These are phyloP conservation scores for Cyberlindnera xylosilytica DNA, from an alignment of 805 yeast genomes.

Conservation along the genomic window DNA sequence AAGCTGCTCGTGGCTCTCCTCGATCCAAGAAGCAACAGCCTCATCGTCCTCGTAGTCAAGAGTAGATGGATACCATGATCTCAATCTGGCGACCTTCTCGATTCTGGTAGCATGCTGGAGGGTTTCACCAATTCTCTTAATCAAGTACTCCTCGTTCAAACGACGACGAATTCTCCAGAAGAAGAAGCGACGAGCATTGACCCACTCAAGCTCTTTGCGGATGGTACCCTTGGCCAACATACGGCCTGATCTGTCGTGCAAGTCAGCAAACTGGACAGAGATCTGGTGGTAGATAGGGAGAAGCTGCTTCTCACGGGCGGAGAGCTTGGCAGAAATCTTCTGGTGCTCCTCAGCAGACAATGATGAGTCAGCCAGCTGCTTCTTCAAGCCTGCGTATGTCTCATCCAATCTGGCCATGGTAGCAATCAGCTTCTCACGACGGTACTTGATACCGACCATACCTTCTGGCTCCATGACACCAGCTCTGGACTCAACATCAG, in stretches of 20 bases:
- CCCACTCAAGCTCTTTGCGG: constrained; percentile 82
- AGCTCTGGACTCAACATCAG: constrained; percentile 91
- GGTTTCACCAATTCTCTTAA: constrained; percentile 67
- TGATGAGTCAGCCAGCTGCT: constrained; percentile 49
- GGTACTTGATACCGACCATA: constrained; percentile 97
- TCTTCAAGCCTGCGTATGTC: constrained; percentile 65
- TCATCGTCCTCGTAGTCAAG: constrained; percentile 70
- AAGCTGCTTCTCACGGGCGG: constrained; percentile 74
- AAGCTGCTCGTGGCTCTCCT: constrained; percentile 64
- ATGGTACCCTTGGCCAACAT: constrained; percentile 95
- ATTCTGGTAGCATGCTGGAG: constrained; percentile 60
- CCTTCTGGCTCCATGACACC: constrained; percentile 99
- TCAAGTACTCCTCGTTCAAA: constrained; percentile 84
- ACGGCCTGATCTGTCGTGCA: constrained; percentile 96
- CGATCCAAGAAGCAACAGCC: constrained; percentile 82
- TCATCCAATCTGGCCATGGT: constrained; percentile 90
- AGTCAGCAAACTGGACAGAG: constrained; percentile 94
- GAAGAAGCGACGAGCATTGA: constrained; percentile 87
- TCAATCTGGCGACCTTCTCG: constrained; percentile 82
- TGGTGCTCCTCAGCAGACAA: constrained; percentile 65
- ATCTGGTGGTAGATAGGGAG: constrained; percentile 90
- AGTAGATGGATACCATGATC: constrained; percentile 78
- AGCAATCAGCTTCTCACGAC: constrained; percentile 86
- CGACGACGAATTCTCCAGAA: constrained; percentile 99
- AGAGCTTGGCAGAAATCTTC: constrained; percentile 59